These are phyloP conservation scores for Escovopsis sp. DNA, from an alignment of 2,329 filamentous ascomycete species.

Conservation along the genomic window DNA sequence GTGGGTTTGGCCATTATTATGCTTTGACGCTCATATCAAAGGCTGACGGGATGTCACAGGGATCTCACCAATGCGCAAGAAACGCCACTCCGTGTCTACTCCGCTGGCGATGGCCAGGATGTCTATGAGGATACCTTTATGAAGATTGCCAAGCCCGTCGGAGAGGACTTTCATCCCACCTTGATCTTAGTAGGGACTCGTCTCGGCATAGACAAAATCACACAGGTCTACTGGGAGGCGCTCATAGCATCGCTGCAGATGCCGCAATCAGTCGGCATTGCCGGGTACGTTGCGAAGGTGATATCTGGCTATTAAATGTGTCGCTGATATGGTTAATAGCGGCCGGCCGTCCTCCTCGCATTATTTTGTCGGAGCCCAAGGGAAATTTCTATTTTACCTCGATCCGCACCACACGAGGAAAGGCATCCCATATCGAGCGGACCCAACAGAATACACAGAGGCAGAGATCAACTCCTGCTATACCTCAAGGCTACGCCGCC, in stretches of 20 bases:
- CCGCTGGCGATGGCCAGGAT: conserved; percentile 78
- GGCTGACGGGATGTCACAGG: conserved; percentile 28
- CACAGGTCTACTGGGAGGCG: conserved; percentile 89
- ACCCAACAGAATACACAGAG: conserved; percentile 42
- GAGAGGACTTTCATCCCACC: conserved; percentile 61
- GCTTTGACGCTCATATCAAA: not conserved
- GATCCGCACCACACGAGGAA: conserved; percentile 82
- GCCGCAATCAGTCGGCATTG: conserved; percentile 88
- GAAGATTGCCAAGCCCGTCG: conserved; percentile 55
- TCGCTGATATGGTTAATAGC: conserved; percentile 26
- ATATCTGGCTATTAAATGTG: no score
- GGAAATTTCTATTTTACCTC: conserved; percentile 77
- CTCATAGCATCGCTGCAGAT: conserved; percentile 73
- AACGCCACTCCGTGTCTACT: conserved; percentile 62
- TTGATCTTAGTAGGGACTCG: conserved; percentile 79
- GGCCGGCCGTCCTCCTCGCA: conserved; percentile 81
- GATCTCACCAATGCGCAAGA: conserved; percentile 56
- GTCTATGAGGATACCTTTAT: conserved; percentile 86
- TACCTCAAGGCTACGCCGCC: conserved; percentile 65
- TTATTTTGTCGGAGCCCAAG: conserved; percentile 47
- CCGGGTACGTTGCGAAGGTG: conserved; percentile 47
- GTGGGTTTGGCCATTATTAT: conserved; percentile 34
- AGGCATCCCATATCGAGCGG: conserved; percentile 48
- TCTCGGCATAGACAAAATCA: conserved; percentile 87
- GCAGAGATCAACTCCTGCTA: conserved; percentile 77